Evolutionary conservation across 129 eudicot species (phyloP).

Genomic region (Flaveria sonorensis): DNA sequence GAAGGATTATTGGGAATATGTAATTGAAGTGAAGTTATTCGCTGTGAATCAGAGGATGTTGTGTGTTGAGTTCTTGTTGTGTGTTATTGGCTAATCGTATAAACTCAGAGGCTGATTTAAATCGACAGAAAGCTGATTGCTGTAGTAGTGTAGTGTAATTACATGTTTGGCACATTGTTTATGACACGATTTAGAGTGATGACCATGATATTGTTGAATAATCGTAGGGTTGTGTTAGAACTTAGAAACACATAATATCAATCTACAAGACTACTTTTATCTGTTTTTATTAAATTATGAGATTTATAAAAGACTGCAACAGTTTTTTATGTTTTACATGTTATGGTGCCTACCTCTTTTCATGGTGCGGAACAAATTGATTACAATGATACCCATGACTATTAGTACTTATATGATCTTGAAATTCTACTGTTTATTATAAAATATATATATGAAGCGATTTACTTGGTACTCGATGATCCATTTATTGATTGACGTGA

Average conservation of each 20-base stretch:
- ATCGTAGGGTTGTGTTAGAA: not conserved
- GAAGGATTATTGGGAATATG: constrained; percentile 5
- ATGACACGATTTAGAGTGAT: not conserved
- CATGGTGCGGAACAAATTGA: not conserved
- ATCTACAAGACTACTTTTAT: not conserved
- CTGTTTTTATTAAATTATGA: not conserved
- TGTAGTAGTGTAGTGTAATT: not conserved
- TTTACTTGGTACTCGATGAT: constrained; percentile 6
- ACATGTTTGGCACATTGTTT: not conserved
- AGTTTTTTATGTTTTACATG: constrained; percentile 3
- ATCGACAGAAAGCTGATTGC: not conserved
- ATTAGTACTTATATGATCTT: not conserved
- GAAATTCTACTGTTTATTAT: constrained; percentile 10
- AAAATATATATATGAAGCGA: not conserved
- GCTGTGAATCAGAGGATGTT: not conserved
- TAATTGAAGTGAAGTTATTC: not conserved
- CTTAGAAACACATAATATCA: not conserved
- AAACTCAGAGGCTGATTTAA: not conserved
- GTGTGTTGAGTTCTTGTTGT: not conserved
- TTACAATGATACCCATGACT: not conserved
- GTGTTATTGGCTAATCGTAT: constrained; percentile 14
- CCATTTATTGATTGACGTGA: constrained; percentile 14
- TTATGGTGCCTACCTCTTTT: not conserved
- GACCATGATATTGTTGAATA: not conserved
- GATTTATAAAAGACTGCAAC: not conserved